phyloP scores from a whole-genome alignment of 441 rosid species.

The Adansonia madagascariensis region DNA sequence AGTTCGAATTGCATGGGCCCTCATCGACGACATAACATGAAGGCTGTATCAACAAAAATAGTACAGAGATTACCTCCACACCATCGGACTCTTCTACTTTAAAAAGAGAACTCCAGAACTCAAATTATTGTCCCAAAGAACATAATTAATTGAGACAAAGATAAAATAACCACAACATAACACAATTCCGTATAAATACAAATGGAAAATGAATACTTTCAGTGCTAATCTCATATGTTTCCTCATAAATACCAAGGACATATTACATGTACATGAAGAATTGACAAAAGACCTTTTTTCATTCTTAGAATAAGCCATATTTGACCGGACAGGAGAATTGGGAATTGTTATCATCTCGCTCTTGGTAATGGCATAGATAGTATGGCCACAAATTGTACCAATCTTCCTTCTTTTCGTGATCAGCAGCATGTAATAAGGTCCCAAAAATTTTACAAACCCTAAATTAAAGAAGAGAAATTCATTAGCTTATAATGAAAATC shows the following conservation, averaged over 20 bases:
- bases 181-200: conserved; percentile 59
- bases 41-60: conserved; percentile 39
- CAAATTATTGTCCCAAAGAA: conserved; percentile 38
- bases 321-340: conserved; percentile 54
- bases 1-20: conserved; percentile 32
- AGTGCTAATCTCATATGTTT: conserved; percentile 44
- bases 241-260: conserved; percentile 51
- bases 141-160: conserved; percentile 33
- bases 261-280: conserved; percentile 66
- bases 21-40: conserved; percentile 31
- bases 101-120: conserved; percentile 43
- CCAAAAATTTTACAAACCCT: conserved; percentile 79
- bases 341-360: conserved; percentile 61
- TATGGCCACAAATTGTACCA: conserved; percentile 69
- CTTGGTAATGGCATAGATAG: conserved; percentile 59
- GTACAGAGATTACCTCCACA: conserved; percentile 45
- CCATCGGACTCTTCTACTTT: conserved; percentile 44
- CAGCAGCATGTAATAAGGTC: conserved; percentile 74
- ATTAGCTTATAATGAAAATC: conserved; percentile 15
- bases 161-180: conserved; percentile 32
- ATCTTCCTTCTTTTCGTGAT: conserved; percentile 71
- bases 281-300: conserved; percentile 84
- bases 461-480: conserved; percentile 21
- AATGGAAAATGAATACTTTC: conserved; percentile 32
- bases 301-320: conserved; percentile 64